Evolutionary conservation across 2,329 filamentous ascomycete species (phyloP).

Genomic region (Chaetomium sp.): DNA sequence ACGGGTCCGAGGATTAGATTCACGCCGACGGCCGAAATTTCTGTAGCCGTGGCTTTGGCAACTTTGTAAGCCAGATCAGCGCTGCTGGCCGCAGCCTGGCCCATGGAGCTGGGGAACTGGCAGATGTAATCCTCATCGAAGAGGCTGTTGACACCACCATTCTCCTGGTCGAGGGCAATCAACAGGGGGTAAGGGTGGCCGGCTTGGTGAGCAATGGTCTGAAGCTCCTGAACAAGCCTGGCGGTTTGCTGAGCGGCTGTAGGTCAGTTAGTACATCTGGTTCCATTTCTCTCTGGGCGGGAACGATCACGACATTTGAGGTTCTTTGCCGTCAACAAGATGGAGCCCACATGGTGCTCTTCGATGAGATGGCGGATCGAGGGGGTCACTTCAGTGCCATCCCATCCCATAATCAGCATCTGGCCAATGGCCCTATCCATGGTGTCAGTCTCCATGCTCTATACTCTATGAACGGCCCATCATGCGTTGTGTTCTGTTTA

Average conservation of each 20-base stretch:
- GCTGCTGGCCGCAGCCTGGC: slow-evolving; percentile 84
- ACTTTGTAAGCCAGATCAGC: slow-evolving; percentile 81
- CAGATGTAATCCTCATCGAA: slow-evolving; percentile 94
- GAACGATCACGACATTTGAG: slow-evolving; percentile 60
- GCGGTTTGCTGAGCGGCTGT: slow-evolving; percentile 87
- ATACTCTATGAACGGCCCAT: too few species aligned
- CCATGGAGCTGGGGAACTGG: slow-evolving; percentile 96
- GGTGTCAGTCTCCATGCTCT: slow-evolving; percentile 5
- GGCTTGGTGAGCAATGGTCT: slow-evolving; percentile 83
- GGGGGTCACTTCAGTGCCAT: slow-evolving; percentile 75
- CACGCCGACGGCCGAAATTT: slow-evolving; percentile 86
- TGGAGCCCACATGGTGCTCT: slow-evolving; percentile 80
- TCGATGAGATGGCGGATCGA: slow-evolving; percentile 76
- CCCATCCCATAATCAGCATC: slow-evolving; percentile 78
- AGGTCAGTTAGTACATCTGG: slow-evolving; percentile 12
- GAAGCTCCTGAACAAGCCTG: slow-evolving; percentile 79
- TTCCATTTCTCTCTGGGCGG: background rate
- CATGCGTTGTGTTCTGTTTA: too few species aligned
- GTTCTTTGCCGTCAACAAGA: slow-evolving; percentile 78
- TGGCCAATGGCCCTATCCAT: slow-evolving; percentile 60
- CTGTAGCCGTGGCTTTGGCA: slow-evolving; percentile 86
- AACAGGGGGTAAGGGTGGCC: slow-evolving; percentile 84
- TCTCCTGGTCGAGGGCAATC: slow-evolving; percentile 93
- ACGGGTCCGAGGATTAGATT: slow-evolving; percentile 94
- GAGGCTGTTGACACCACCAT: slow-evolving; percentile 94